Percentiles rank a stretch among this genome's conserved stretches.
These are phyloP conservation scores for Citrus australasica DNA, from an alignment of 345 rosid species.

Conservation along the genomic window DNA sequence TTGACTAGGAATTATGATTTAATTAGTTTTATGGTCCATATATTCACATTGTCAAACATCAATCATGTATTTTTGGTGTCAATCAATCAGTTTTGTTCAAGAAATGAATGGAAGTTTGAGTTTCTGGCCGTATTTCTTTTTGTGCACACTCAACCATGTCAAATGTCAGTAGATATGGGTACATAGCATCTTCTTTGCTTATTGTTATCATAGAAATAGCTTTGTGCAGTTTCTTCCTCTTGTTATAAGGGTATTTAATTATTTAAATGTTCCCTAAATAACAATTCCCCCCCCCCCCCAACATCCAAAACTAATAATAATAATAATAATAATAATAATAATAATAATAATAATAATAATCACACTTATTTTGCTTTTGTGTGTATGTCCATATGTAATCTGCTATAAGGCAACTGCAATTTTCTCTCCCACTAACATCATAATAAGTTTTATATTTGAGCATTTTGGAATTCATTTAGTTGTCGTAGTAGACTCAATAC, in stretches of 20 bases:
- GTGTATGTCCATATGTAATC: background rate
- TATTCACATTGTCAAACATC: background rate
- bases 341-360: no score
- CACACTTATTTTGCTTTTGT: background rate
- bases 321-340: no score
- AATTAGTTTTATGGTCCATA: background rate
- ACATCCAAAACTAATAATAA: no score
- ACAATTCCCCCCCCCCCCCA: no score
- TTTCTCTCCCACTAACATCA: background rate
- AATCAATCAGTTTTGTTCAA: background rate
- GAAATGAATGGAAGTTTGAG: background rate
- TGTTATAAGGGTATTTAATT: background rate
- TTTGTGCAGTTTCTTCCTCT: background rate
- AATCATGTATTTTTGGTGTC: background rate
- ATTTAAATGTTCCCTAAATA: background rate
- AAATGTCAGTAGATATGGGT: background rate
- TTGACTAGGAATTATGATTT: background rate
- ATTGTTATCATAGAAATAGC: background rate
- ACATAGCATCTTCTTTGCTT: background rate
- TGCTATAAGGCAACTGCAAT: background rate
- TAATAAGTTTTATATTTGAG: background rate
- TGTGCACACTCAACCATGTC: background rate
- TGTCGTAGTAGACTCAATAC: background rate
- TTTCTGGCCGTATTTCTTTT: background rate
- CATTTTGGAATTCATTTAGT: background rate